phyloP scores from a whole-genome alignment of 2,329 filamentous ascomycete genomes.

The Neofusicoccum parvum region DNA sequence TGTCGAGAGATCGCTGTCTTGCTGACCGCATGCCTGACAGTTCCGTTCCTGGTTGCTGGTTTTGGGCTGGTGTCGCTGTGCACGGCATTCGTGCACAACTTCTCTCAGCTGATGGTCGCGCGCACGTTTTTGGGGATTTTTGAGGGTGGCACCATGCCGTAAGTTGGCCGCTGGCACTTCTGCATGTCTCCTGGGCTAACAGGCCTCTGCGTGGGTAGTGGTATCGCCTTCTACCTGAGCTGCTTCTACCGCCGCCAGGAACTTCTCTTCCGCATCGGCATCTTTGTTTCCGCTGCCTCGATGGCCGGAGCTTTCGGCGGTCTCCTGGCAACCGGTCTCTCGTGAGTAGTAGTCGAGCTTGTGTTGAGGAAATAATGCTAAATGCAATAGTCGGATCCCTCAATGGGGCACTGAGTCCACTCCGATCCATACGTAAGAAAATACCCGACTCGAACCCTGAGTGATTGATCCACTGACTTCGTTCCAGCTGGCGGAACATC shows the following conservation, averaged over 20 bases:
- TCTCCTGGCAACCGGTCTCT: constrained; percentile 56
- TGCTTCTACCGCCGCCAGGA: constrained; percentile 61
- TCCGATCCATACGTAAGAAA: constrained; percentile 48
- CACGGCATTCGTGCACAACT: constrained; percentile 56
- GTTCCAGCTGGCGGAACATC: constrained; percentile 58
- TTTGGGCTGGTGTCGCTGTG: constrained; percentile 60
- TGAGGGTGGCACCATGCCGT: constrained; percentile 61
- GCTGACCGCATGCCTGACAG: constrained; percentile 23
- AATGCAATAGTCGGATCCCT: constrained; percentile 46
- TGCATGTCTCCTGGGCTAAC: not conserved
- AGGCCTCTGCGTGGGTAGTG: constrained; percentile 29
- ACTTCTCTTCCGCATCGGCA: constrained; percentile 57
- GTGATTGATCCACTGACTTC: constrained; percentile 26
- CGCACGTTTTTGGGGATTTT: constrained; percentile 57
- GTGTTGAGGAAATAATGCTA: not conserved
- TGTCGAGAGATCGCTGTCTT: not conserved
- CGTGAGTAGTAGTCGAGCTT: constrained; percentile 31
- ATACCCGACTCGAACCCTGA: constrained; percentile 10
- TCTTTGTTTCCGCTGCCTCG: constrained; percentile 58
- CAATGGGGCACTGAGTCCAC: constrained; percentile 51
- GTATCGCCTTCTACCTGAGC: constrained; percentile 59
- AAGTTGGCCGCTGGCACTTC: constrained; percentile 23
- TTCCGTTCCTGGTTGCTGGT: constrained; percentile 57
- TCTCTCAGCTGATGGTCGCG: constrained; percentile 49
- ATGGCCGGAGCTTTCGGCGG: constrained; percentile 62